phyloP scores from a whole-genome alignment of 495 filamentous ascomycete species.

The Aspergillus incahuasiensis region DNA sequence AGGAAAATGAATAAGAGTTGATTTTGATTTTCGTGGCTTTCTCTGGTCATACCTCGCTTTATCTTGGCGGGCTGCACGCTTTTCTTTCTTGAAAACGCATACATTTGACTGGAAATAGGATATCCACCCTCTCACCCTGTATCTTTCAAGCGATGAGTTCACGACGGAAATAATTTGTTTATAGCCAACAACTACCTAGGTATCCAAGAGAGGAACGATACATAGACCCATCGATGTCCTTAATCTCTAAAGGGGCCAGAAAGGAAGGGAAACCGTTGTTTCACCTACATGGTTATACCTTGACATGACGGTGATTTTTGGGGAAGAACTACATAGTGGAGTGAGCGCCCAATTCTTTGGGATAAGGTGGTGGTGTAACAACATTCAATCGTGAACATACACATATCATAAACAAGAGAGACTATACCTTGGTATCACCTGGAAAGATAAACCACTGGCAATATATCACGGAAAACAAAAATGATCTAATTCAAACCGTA shows the following conservation, averaged over 20 bases:
- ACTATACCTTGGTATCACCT: not conserved
- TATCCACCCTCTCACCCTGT: slow-evolving; percentile 4
- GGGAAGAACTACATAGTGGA: no score
- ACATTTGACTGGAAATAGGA: slow-evolving; percentile 11
- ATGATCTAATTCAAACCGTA: no score
- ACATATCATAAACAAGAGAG: not conserved
- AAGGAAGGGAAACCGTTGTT: no score
- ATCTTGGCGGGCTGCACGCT: not conserved
- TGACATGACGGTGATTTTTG: no score
- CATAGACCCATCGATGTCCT: not conserved
- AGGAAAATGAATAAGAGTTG: not conserved
- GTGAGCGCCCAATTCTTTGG: no score
- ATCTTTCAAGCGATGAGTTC: slow-evolving; percentile 15
- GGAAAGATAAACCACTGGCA: no score
- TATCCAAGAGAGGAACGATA: slow-evolving; percentile 5
- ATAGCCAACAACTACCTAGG: slow-evolving; percentile 13
- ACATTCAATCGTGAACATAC: not conserved
- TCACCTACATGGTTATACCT: no score
- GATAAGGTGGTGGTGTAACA: no score
- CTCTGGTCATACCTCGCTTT: not conserved
- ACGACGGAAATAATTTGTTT: slow-evolving; percentile 18
- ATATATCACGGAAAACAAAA: no score
- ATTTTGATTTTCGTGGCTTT: not conserved
- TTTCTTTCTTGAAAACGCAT: not conserved
- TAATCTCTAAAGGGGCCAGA: not conserved